Evolutionary conservation across 2,329 filamentous ascomycete species (phyloP).

Genomic region (Didymella keratinophila): DNA sequence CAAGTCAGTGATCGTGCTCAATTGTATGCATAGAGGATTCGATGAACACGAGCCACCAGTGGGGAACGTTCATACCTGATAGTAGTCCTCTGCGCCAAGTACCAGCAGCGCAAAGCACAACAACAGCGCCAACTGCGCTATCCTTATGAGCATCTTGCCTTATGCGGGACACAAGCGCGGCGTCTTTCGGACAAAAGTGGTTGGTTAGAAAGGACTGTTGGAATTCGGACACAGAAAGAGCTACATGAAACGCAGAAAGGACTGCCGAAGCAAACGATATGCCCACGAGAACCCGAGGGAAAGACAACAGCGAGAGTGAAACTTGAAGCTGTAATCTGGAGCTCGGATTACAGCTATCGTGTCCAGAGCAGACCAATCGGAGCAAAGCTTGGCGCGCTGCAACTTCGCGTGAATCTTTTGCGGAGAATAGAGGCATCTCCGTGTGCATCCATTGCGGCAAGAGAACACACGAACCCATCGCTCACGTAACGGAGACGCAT

Average conservation of each 20-base stretch:
- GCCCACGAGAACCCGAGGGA: slow-evolving; percentile 24
- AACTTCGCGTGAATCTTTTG: slow-evolving; percentile 39
- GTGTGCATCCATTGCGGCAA: slow-evolving; percentile 16
- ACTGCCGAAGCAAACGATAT: slow-evolving; percentile 14
- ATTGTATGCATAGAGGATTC: too few relatives aligned
- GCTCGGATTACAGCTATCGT: slow-evolving; percentile 36
- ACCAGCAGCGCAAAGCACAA: slow-evolving; percentile 55
- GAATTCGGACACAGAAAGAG: background rate
- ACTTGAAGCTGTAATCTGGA: slow-evolving; percentile 21
- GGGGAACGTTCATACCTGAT: slow-evolving; percentile 78
- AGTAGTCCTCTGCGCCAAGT: slow-evolving; percentile 72
- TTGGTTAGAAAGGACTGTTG: background rate
- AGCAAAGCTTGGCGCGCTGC: slow-evolving; percentile 34
- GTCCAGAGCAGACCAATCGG: slow-evolving; percentile 46
- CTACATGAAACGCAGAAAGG: slow-evolving; percentile 25
- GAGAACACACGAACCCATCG: slow-evolving; percentile 8
- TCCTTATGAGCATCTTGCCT: slow-evolving; percentile 54
- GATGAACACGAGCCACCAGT: too few relatives aligned
- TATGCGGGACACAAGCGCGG: slow-evolving; percentile 22
- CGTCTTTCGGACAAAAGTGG: slow-evolving; percentile 7
- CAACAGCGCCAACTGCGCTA: slow-evolving; percentile 52
- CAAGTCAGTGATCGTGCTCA: slow-evolving; percentile 27
- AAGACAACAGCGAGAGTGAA: slow-evolving; percentile 19
- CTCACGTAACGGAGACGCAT: slow-evolving; percentile 24
- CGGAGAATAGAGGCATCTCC: slow-evolving; percentile 24